Percentiles rank a stretch among this genome's conserved stretches.
phyloP scores from a whole-genome alignment of 192 early-diverging fungal species.

The Coemansia sp. region DNA sequence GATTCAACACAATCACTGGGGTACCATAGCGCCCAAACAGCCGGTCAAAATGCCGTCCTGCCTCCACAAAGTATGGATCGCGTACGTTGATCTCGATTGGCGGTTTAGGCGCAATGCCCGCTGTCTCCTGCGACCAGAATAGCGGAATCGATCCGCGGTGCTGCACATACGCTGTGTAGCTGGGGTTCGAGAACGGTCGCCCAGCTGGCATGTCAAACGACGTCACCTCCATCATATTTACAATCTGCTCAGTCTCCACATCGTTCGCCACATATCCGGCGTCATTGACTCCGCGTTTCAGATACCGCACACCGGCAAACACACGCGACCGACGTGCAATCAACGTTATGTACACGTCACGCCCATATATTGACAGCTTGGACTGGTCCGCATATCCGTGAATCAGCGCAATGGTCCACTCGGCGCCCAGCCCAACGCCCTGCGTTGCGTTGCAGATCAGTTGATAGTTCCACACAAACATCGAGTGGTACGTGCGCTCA shows the following conservation, averaged over 20 bases:
- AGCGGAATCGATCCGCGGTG: slow-evolving; percentile 97
- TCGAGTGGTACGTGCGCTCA: slow-evolving; percentile 62
- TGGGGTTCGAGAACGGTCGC: slow-evolving; percentile 59
- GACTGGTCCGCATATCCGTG: slow-evolving; percentile 99
- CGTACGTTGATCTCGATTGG: slow-evolving; percentile 85
- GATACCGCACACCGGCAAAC: slow-evolving; percentile 94
- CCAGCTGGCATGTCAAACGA: slow-evolving; percentile 71
- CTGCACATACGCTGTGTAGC: slow-evolving; percentile 93
- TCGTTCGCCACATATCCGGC: slow-evolving; percentile 98
- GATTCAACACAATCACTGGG: slow-evolving; percentile 89
- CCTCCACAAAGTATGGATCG: slow-evolving; percentile 91
- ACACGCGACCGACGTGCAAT: slow-evolving; percentile 92
- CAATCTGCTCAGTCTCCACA: slow-evolving; percentile 98
- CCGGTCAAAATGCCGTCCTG: slow-evolving; percentile 91
- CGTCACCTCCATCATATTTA: slow-evolving; percentile 85
- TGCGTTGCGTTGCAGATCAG: slow-evolving; percentile 57
- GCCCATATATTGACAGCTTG: slow-evolving; percentile 86
- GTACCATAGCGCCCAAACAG: slow-evolving; percentile 89
- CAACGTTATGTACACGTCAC: slow-evolving; percentile 87
- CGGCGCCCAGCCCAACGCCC: slow-evolving; percentile 25
- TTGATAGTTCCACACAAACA: slow-evolving; percentile 96
- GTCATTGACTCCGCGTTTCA: slow-evolving; percentile 94
- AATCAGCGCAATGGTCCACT: slow-evolving; percentile 62
- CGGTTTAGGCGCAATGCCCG: slow-evolving; percentile 93
- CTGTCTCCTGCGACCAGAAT: slow-evolving; percentile 91